Base-by-base conservation (phyloP, 257 asterid species). In the Avicennia marina region DNA sequence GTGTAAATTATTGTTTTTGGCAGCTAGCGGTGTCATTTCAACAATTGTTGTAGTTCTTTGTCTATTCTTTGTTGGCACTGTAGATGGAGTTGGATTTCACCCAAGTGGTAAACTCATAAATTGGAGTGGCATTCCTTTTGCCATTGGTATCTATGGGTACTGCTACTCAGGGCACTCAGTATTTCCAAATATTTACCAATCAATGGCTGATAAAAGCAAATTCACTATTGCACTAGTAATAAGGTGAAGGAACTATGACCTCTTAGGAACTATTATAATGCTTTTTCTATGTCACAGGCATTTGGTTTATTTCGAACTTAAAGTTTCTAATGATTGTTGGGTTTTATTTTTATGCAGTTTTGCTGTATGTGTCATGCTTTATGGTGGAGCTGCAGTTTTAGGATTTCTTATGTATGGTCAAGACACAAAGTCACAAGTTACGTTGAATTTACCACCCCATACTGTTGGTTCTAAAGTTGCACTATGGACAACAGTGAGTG, bases 101-200 rank as follows among this genome's bases (percentile, higher is more conserved):
- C 80, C 76, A 10, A 72, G 67, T 6, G 67, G 86, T 47, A 71
- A 66, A 52, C 18, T 78, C 25, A 71, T 91, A 39, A 65, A 76
- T 62, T 91, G 86, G 87, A 76, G 78, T 8, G 98, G 98, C 43
- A 25, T 87, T 60, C 96, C 96, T 43, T 83, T 87, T 57, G 80
- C 95, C 43, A 72, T 88, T 24, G 98, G 98, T 15, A 79, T 91
- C 42, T 81, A 78, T 19, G 98, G 98, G 0, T 91, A 64, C 73
- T 91, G 96, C 75, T 91, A 75, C 62, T 85, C 96, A 2, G 94
- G 95, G 12, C 98, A 91, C 72, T 78, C 96, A 0, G 96, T 91
- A 19, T 91, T 87, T 62, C 96, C 98, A 22, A 91, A 91, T 71
- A 87, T 91, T 56, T 91, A 91, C 83, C 98, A 91, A 67, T 87